Conservation (phyloP, 176 grass and related monocot species). For the Carex scoparia region DNA sequence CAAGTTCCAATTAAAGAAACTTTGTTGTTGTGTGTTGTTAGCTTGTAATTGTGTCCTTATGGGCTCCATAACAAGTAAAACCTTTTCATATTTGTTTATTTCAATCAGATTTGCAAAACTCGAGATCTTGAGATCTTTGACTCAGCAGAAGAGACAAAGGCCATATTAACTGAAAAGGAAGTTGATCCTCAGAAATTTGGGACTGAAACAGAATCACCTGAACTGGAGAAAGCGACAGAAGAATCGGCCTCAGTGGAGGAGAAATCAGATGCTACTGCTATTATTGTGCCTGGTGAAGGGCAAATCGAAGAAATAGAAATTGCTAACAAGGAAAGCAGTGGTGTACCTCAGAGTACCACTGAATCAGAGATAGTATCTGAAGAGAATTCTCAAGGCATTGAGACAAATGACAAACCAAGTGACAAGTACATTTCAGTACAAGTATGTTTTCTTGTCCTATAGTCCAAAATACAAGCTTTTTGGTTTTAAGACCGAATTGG, state of each 20-base stretch:
- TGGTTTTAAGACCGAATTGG: neutral
- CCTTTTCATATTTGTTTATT: neutral
- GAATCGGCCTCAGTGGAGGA: constrained; percentile 11
- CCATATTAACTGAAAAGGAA: neutral
- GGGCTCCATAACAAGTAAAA: neutral
- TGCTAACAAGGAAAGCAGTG: neutral
- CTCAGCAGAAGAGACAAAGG: neutral
- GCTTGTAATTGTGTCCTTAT: neutral
- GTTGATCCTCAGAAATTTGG: constrained; percentile 18
- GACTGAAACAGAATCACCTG: constrained; percentile 10
- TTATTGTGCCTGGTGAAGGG: neutral
- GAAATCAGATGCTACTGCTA: neutral
- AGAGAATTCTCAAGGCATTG: neutral
- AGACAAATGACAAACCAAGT: constrained; percentile 3
- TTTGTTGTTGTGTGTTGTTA: neutral
- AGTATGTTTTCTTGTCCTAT: neutral
- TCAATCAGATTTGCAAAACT: neutral
- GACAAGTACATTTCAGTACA: neutral
- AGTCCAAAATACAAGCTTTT: neutral
- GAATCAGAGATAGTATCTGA: neutral
- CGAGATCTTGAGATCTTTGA: neutral
- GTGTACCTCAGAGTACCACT: neutral
- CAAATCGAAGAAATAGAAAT: neutral
- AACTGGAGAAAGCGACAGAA: constrained; percentile 8
- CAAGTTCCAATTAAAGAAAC: neutral